A percentile compares a stretch with the other conserved stretches of the same genome.
phyloP scores from a whole-genome alignment of 495 filamentous ascomycete genomes.

The Hypoxylon rickii region DNA sequence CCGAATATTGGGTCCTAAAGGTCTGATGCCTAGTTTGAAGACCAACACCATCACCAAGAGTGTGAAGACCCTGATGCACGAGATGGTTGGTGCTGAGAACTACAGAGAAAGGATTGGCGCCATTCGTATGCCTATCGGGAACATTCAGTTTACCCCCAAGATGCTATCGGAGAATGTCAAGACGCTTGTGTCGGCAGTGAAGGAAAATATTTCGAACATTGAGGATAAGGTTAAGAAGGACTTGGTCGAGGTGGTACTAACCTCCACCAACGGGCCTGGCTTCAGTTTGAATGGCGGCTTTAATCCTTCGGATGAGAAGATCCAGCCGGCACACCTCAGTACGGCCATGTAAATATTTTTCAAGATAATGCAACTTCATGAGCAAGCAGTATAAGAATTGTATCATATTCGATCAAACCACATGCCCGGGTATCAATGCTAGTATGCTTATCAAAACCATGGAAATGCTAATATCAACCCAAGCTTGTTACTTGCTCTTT shows the following conservation, averaged over 20 bases:
- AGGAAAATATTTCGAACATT: slow-evolving; percentile 71
- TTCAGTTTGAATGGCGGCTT: slow-evolving; percentile 84
- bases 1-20: slow-evolving; percentile 81
- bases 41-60: slow-evolving; percentile 84
- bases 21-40: slow-evolving; percentile 90
- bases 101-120: slow-evolving; percentile 87
- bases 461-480: background rate
- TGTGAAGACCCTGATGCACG: slow-evolving; percentile 68
- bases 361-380: slow-evolving; percentile 39
- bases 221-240: slow-evolving; percentile 78
- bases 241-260: slow-evolving; percentile 91
- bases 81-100: slow-evolving; percentile 79
- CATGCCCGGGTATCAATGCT: slow-evolving; percentile 41
- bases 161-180: slow-evolving; percentile 85
- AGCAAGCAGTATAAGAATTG: slow-evolving; percentile 55
- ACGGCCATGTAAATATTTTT: slow-evolving; percentile 53
- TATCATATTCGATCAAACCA: slow-evolving; percentile 47
- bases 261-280: slow-evolving; percentile 82
- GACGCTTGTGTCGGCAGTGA: slow-evolving; percentile 73
- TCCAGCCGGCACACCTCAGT: slow-evolving; percentile 58
- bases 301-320: slow-evolving; percentile 58
- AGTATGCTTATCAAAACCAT: slow-evolving; percentile 1
- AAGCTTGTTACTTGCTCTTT: slow-evolving; percentile 49
- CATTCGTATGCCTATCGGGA: slow-evolving; percentile 84
- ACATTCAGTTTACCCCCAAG: slow-evolving; percentile 86